These are phyloP conservation scores for Zygnema cylindricum DNA, from an alignment of 139 green algal genomes.

Conservation along the genomic window DNA sequence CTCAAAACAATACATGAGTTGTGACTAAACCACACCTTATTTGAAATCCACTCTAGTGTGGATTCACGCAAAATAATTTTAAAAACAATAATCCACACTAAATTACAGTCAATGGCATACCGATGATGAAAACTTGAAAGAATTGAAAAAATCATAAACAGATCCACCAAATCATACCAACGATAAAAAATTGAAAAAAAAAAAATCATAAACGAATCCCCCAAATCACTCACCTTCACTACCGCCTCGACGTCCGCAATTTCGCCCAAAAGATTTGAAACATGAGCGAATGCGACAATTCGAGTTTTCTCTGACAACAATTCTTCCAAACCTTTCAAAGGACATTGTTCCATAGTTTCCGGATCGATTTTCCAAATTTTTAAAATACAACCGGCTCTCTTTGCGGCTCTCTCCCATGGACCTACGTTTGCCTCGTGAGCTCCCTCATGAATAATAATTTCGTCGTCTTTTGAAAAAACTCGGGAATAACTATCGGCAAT, in stretches of 20 bases:
- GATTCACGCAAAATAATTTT: too few species aligned
- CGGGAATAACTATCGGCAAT: neutral
- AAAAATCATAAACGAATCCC: too few species aligned
- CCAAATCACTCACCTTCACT: neutral
- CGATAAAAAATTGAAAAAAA: too few species aligned
- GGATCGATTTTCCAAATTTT: neutral
- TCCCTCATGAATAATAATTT: slow-evolving; percentile 34
- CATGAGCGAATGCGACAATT: slow-evolving; percentile 40
- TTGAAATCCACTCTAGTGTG: too few species aligned
- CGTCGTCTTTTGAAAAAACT: neutral
- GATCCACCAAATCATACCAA: too few species aligned
- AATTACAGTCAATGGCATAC: too few species aligned
- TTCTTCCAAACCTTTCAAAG: slow-evolving; percentile 13
- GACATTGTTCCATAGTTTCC: neutral
- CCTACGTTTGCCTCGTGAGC: slow-evolving; percentile 45
- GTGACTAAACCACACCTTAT: too few species aligned
- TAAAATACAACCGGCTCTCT: neutral
- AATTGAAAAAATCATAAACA: too few species aligned
- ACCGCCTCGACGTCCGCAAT: slow-evolving; percentile 25
- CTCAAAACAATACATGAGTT: too few species aligned
- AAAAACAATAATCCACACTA: too few species aligned
- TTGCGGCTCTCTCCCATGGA: slow-evolving; percentile 21
- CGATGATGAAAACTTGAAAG: too few species aligned
- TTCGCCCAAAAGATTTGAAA: slow-evolving; percentile 45
- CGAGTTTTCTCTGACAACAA: slow-evolving; percentile 20